Evolutionary conservation across 1,284 basidiomycete species (phyloP).

Genomic region (Chalciporus sp.): DNA sequence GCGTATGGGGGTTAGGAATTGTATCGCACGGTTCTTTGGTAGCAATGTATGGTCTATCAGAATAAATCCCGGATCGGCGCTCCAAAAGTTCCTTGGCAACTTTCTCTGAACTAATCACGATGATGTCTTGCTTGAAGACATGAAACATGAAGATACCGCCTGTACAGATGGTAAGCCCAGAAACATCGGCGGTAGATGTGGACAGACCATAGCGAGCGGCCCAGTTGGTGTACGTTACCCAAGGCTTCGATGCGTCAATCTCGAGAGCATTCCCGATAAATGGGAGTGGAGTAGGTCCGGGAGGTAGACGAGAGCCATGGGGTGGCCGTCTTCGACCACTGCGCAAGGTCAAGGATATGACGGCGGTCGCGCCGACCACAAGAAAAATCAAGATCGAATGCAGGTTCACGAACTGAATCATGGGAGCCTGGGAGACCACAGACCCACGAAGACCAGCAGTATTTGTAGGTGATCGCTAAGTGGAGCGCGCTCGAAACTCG

Average conservation of each 20-base stretch:
- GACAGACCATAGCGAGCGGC: constrained; percentile 11
- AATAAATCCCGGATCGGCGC: constrained; percentile 26
- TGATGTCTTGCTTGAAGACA: constrained; percentile 24
- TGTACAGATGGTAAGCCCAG: no score
- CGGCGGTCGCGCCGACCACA: constrained; percentile 1
- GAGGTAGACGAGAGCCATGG: constrained; percentile 17
- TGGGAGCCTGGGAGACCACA: neutral
- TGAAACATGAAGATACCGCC: constrained; percentile 26
- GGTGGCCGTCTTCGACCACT: neutral
- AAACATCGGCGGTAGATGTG: no score
- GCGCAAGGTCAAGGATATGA: constrained; percentile 9
- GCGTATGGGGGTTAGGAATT: neutral
- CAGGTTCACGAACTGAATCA: constrained; percentile 1
- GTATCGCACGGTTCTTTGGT: constrained; percentile 22
- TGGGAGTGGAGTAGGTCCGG: constrained; percentile 25
- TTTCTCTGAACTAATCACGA: constrained; percentile 5
- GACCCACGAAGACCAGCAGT: neutral
- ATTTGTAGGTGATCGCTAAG: neutral
- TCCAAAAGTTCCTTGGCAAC: constrained; percentile 30
- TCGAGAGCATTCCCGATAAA: constrained; percentile 23
- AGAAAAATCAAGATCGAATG: constrained; percentile 1
- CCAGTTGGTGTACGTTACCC: constrained; percentile 26
- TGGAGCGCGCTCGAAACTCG: neutral
- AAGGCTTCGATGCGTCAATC: constrained; percentile 25
- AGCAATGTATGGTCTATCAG: constrained; percentile 29